Conservation (phyloP, 768 basidiomycete species). For the Boletus rufocinnamomeus region DNA sequence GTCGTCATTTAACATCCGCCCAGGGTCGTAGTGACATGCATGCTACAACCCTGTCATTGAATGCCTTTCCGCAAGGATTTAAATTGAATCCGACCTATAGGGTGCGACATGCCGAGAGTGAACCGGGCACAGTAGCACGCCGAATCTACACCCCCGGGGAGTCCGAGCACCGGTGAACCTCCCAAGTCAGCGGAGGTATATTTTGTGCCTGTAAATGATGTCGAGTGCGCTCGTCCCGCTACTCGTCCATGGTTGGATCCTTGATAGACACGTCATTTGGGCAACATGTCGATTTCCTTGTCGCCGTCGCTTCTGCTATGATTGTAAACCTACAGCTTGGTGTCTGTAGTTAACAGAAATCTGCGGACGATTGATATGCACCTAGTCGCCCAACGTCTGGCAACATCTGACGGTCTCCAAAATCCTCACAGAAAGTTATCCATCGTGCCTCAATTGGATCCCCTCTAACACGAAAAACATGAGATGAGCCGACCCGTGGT, state of each 20-base stretch:
- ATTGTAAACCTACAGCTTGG: background rate
- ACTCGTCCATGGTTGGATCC: background rate
- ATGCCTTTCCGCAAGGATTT: no score
- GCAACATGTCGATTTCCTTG: background rate
- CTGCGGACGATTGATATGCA: background rate
- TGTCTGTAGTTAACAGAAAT: background rate
- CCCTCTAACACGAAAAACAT: background rate
- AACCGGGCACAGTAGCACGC: no score
- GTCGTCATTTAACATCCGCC: no score
- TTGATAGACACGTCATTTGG: background rate
- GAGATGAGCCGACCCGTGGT: background rate
- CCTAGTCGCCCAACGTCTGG: background rate
- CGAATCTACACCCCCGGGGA: no score
- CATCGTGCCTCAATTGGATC: background rate
- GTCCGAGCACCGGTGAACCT: no score
- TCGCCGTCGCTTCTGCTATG: background rate
- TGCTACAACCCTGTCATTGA: no score
- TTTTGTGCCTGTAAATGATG: background rate
- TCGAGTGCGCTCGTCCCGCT: background rate
- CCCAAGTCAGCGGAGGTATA: background rate
- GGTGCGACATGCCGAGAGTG: no score
- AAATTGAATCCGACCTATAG: no score
- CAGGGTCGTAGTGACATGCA: no score
- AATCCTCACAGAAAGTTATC: background rate
- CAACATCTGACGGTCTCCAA: background rate